Base-by-base conservation (phyloP, 1,284 basidiomycete species). In the Dichomitus squalens region DNA sequence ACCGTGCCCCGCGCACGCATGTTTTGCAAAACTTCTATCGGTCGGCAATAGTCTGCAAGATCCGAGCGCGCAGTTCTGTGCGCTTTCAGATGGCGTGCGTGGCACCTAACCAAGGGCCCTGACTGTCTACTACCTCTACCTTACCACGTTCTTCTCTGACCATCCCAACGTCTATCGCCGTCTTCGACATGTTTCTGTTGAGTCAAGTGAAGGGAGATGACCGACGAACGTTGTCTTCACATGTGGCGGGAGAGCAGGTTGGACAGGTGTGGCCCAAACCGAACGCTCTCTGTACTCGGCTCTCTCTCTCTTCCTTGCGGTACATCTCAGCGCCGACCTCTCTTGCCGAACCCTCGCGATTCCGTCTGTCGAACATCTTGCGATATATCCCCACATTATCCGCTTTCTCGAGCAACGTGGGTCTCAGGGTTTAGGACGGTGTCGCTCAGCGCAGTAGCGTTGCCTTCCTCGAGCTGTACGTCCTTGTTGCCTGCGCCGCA, bases 21-120 rank as follows among this genome's bases (percentile, higher is more conserved):
- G 33, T 39, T 21, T 44, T 20, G 36, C 48, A 40, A 49, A 46
- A 16, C 33, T 38, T 40, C 38, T 23, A 21, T 49, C 29, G 20
- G 21, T 36, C 41, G 38, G 21, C 29, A 47, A n/a, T 47, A 47
- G 23, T 46, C 23, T 48, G 34, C 35, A 55, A 55, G 54, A 29
- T 55, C 54, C 54, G 54, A 50, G 48, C 40, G 48, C 54, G 48
- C 54, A 55, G 38, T 38, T 49, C 21, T 27, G 38, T 41, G 48
- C 23, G 47, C 29, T 41, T 31, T 29, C 43, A 29, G 34, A 33
- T 25, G 36, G 43, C 43, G 36, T 35, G 25, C 31, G n/a, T 34
- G 43, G 23, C 34, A 23, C 38, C 43, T n/a, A 38, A 29, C 44
- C n/a, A 47, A 47, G 18, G 12, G 27, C 7, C 20, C 11, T 25